phyloP scores from a whole-genome alignment of 345 rosid genomes.

The Cardamine occulta region DNA sequence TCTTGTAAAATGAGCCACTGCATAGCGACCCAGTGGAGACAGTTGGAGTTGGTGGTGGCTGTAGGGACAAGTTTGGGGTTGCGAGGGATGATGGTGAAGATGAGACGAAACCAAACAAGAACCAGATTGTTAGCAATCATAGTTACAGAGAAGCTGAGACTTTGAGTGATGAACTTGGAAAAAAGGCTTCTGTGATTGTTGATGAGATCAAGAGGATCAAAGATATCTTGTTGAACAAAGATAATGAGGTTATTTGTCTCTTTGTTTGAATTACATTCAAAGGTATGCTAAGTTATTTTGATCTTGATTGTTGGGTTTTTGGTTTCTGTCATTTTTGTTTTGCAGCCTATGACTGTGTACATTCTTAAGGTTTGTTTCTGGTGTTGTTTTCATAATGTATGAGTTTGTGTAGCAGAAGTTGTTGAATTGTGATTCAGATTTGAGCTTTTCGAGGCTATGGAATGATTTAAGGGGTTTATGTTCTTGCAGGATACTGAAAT shows the following conservation, averaged over 20 bases:
- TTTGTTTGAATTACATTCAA: not conserved
- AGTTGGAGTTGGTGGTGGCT: slow-evolving; percentile 20
- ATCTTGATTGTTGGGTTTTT: slow-evolving; percentile 19
- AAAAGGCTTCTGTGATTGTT: slow-evolving; percentile 52
- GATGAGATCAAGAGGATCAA: slow-evolving; percentile 80
- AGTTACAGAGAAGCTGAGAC: slow-evolving; percentile 73
- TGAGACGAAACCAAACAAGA: slow-evolving; percentile 48
- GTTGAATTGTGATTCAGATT: not conserved
- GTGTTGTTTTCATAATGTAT: slow-evolving; percentile 13
- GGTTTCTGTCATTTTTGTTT: slow-evolving; percentile 17
- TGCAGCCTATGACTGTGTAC: slow-evolving; percentile 68
- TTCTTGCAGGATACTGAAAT: slow-evolving; percentile 76
- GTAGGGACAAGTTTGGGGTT: slow-evolving; percentile 30
- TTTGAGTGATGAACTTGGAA: slow-evolving; percentile 59
- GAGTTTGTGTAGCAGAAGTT: slow-evolving; percentile 6
- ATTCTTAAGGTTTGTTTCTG: slow-evolving; percentile 64
- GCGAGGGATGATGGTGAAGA: slow-evolving; percentile 32
- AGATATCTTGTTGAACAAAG: slow-evolving; percentile 53
- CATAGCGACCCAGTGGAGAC: slow-evolving; percentile 43
- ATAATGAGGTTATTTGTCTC: slow-evolving; percentile 58
- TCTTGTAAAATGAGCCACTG: slow-evolving; percentile 52
- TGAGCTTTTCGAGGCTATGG: not conserved
- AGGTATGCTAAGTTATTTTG: slow-evolving; percentile 1
- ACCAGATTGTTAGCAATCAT: slow-evolving; percentile 54
- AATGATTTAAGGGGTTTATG: slow-evolving; percentile 1